These are phyloP conservation scores for Aspergillus kassunensis DNA, from an alignment of 495 filamentous ascomycete genomes.

Conservation along the genomic window DNA sequence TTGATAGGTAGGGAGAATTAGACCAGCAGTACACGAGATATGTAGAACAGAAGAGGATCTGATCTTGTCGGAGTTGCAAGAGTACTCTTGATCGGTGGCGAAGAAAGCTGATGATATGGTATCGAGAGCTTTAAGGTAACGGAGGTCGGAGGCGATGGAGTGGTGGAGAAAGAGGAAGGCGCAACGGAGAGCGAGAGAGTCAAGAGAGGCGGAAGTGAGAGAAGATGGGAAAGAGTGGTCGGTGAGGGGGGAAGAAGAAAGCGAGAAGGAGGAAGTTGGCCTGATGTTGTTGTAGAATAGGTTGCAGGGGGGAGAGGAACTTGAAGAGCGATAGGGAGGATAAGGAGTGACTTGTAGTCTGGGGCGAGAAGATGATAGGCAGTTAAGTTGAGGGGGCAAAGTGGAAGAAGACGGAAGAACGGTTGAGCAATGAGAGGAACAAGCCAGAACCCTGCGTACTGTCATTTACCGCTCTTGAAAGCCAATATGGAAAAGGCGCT, in stretches of 20 bases:
- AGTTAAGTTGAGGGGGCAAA: conserved; percentile 13
- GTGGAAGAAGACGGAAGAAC: conserved; percentile 16
- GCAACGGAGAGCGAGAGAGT: conserved; percentile 15
- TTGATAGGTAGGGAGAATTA: conserved; percentile 5
- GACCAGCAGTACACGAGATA: conserved; percentile 8
- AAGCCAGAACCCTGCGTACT: conserved; percentile 17
- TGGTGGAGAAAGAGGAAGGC: conserved; percentile 12
- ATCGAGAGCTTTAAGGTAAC: conserved; percentile 1
- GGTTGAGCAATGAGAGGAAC: conserved; percentile 20
- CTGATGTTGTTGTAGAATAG: not conserved
- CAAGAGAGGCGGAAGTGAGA: conserved; percentile 1
- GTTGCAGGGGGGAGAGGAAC: not conserved
- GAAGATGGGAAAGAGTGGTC: conserved; percentile 16
- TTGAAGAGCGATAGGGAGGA: conserved; percentile 10
- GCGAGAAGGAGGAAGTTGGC: conserved; percentile 24
- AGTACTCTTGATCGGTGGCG: conserved; percentile 6
- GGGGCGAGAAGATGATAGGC: conserved; percentile 13
- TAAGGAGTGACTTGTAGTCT: conserved; percentile 5
- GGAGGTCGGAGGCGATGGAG: not conserved
- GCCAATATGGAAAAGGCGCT: not conserved
- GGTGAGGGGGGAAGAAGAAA: conserved; percentile 17
- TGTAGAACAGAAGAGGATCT: conserved; percentile 10
- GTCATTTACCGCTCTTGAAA: not conserved
- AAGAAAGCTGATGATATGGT: not conserved
- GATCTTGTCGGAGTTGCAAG: conserved; percentile 13